Evolutionary conservation across 495 filamentous ascomycete species (phyloP).

Genomic region (Neurospora cerealis): DNA sequence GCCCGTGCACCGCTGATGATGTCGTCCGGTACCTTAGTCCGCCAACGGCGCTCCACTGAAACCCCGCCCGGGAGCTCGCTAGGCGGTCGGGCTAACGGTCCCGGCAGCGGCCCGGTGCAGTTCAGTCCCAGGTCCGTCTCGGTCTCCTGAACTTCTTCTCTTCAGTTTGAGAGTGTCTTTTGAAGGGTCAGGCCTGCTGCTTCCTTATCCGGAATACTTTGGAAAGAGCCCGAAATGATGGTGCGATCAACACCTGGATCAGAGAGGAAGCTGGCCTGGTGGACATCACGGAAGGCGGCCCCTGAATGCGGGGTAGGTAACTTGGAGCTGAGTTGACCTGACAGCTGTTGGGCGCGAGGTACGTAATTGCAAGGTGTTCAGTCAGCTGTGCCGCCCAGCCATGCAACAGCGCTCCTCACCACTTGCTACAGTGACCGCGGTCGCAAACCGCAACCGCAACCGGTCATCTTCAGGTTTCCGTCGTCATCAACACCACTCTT

Average conservation of each 20-base stretch:
- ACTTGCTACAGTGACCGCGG: neutral
- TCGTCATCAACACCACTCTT: neutral
- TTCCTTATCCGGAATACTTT: neutral
- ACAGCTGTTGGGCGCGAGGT: neutral
- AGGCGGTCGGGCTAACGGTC: neutral
- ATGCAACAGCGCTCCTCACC: neutral
- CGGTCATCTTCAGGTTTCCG: neutral
- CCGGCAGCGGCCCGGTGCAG: neutral
- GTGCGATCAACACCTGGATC: neutral
- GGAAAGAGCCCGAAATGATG: neutral
- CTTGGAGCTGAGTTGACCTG: neutral
- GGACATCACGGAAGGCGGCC: neutral
- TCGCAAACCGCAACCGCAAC: neutral
- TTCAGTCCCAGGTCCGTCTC: neutral
- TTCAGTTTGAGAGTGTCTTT: neutral
- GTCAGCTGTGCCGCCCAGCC: neutral
- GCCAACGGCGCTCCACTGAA: neutral
- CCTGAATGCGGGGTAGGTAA: neutral
- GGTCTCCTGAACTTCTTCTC: neutral
- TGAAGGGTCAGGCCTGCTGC: neutral
- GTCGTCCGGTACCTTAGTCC: neutral
- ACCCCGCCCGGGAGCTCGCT: neutral
- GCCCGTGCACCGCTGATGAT: neutral
- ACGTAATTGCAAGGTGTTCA: neutral
- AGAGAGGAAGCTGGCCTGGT: neutral